Evolutionary conservation across 2,329 filamentous ascomycete species (phyloP).

Genomic region (Ophiostoma himal-ulmi): DNA sequence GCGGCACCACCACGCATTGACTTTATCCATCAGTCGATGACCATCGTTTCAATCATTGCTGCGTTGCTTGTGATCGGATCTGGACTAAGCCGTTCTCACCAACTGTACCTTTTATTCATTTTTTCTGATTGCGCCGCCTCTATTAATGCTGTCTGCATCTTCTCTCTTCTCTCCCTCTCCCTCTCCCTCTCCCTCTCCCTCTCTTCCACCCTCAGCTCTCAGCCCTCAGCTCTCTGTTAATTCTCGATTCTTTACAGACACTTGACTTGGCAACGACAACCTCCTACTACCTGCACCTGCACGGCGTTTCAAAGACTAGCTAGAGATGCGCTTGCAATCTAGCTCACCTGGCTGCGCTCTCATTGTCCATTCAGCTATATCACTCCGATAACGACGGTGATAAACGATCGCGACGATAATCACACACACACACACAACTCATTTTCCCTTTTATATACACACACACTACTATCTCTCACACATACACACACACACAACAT

Average conservation of each 20-base stretch:
- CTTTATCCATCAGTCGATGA: not conserved
- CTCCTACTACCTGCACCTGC: not conserved
- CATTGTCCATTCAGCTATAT: not conserved
- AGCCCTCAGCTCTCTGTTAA: too few species aligned
- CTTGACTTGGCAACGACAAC: too few species aligned
- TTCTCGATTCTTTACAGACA: not conserved
- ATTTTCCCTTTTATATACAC: too few species aligned
- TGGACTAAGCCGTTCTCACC: not conserved
- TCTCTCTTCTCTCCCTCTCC: too few species aligned
- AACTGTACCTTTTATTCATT: not conserved
- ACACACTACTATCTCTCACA: too few species aligned
- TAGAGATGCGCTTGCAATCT: not conserved
- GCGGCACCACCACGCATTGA: not conserved
- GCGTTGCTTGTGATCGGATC: not conserved
- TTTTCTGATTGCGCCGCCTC: too few species aligned
- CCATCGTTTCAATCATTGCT: not conserved
- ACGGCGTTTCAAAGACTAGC: not conserved
- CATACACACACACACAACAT: too few species aligned
- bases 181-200: too few species aligned
- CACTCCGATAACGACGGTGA: slow-evolving; percentile 2
- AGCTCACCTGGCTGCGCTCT: not conserved
- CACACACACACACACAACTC: not conserved
- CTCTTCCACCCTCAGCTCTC: too few species aligned
- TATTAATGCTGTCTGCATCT: too few species aligned
- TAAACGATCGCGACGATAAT: not conserved